Evolutionary conservation across 306 rosid species (phyloP).

Genomic region (Lablab purpureus): DNA sequence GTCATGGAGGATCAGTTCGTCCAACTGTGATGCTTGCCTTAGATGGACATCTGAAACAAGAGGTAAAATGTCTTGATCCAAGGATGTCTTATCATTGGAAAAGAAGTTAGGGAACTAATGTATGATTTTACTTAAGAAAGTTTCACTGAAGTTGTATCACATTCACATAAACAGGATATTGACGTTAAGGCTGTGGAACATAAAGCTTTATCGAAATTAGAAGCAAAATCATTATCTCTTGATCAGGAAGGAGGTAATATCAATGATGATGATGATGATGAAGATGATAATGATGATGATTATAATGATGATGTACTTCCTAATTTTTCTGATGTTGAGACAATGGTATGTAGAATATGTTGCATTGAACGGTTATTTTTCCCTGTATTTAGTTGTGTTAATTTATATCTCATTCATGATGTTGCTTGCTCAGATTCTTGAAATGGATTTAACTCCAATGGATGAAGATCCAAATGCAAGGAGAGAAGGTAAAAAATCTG

Average conservation of each 20-base stretch:
- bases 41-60: conserved; percentile 52
- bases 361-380: conserved; percentile 30
- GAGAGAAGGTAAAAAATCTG: conserved; percentile 69
- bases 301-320: conserved; percentile 60
- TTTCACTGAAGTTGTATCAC: conserved; percentile 47
- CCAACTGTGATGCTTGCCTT: conserved; percentile 51
- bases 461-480: conserved; percentile 61
- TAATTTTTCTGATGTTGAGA: conserved; percentile 72
- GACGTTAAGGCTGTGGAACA: conserved; percentile 48
- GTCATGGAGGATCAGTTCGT: conserved; percentile 52
- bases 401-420: conserved; percentile 40
- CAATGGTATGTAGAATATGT: conserved; percentile 59
- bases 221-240: conserved; percentile 48
- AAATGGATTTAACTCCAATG: conserved; percentile 79
- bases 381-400: conserved; percentile 11
- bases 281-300: conserved; percentile 28
- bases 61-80: conserved; percentile 58
- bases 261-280: background rate
- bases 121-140: conserved; percentile 43
- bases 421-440: conserved; percentile 74
- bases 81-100: conserved; percentile 33
- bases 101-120: conserved; percentile 39
- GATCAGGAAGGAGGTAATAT: conserved; percentile 52
- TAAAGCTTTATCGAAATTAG: conserved; percentile 46
- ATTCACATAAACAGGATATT: conserved; percentile 60